Evolutionary conservation across 2,329 filamentous ascomycete genomes (phyloP), one percentile per base, ranked within the genome.

Genomic region (Epichloe hybrida): DNA sequence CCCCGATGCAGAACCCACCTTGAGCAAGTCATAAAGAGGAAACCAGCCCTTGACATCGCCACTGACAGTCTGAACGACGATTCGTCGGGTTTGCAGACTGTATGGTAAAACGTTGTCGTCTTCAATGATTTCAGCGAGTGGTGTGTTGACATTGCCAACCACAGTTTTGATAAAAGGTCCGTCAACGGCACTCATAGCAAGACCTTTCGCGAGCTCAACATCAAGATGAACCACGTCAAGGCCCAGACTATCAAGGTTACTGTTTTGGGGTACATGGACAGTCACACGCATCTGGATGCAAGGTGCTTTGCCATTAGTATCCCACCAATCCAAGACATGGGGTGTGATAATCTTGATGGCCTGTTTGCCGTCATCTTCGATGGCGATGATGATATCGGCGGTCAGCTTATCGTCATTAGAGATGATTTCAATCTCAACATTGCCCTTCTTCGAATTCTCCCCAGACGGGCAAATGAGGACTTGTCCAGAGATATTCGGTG

Each of bases 241-340:
- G 7, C 51, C 47, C 8, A 79, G 58, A 3, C 41, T 51, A 13
- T 66, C 57, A 12, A 80, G 60, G 8, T 63, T 56, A 3, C 66
- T 64, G 15, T 63, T 57, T 4, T 62, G 59, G 6, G 76, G 76
- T 0, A 73, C 66, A 65, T 68, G 74, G 41, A 76, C 58, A 3
- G 72, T 78, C 15, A 66, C 63, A 11, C 67, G 68, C 51, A 79
- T 64, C 53, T 71, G 69, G 20, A 79, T 63, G 56, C 76, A 79
- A 1, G 74, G 72, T 7, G 59, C 54, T 2, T 56, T 50, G 12
- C 54, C 35, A 2, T 56, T 27, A 3, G n/a, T 17, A 48, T 13
- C 47, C 58, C 65, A 64, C 61, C 66, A 66, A 2, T 61, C 56
- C 45, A 71, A 50, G 9, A 52, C 57, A 35, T 57, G 58, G 0